Evolutionary conservation across 208 protist species (phyloP), one percentile per base, ranked within the genome.

Genomic region (Trypanosoma grayi): DNA sequence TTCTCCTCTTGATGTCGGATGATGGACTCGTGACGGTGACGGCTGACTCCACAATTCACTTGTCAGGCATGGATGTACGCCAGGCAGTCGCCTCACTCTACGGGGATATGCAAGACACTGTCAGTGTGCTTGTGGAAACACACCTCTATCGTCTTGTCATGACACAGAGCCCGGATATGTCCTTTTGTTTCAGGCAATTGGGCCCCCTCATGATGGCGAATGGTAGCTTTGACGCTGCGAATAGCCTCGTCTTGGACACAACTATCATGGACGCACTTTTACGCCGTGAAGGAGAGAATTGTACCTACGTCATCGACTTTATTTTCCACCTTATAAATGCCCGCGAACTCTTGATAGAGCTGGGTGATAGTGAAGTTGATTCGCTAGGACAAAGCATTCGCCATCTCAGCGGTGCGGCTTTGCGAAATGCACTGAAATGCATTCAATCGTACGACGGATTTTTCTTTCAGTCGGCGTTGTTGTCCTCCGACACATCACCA

Each of bases 121-220:
- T 89, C 14, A 85, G 78, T 45, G 81, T 86, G 57, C 54, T 89
- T 22, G 79, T 94, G 10, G 85, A 92, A 70, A 84, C 70, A 6
- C 85, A 94, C 59, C 60, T 94, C 2, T 77, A 83, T 64, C 78
- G 83, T 4, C 75, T 92, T 37, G 75, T 94, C 31, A 76, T 70
- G 28, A 90, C 83, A 24, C 57, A 75, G 43, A 91, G 83, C 56
- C 51, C 78, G 13, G 84, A 94, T 59, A 76, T 86, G 60, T 66
- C 72, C 30, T 58, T 75, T 18, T 77, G 73, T 45, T 87, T 92
- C 57, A 68, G 72, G 52, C 62, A 88, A 46, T 30, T 90, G 13
- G 40, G 78, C 31, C 75, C 80, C 18, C 56, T 92, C 20, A 83
- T 94, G 72, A 53, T 94, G 10, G 64, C 52, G 22, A 90, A 89